Percentiles rank a stretch among this genome's conserved stretches.
These are phyloP conservation scores for Dalbergia oliveri DNA, from an alignment of 306 rosid species.

Conservation along the genomic window DNA sequence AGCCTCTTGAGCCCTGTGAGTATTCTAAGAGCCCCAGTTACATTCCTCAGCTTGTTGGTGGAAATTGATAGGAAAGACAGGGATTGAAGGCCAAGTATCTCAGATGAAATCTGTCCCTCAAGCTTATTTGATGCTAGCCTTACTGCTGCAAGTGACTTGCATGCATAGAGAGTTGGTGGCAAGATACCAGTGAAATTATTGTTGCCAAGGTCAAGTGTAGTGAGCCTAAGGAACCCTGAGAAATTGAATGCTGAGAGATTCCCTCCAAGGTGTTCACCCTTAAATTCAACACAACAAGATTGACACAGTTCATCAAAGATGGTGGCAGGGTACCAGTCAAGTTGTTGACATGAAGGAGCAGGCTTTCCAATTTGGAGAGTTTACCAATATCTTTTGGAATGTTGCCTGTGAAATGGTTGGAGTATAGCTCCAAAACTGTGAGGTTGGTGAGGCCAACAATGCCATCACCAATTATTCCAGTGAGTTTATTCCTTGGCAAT, in stretches of 20 bases:
- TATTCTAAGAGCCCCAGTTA: constrained; percentile 68
- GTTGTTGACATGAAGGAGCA: constrained; percentile 76
- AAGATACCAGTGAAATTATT: constrained; percentile 73
- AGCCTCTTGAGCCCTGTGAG: constrained; percentile 74
- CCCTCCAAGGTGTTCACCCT: constrained; percentile 74
- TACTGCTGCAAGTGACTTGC: constrained; percentile 78
- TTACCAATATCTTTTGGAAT: constrained; percentile 73
- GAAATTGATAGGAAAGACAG: constrained; percentile 82
- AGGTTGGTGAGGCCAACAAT: constrained; percentile 64
- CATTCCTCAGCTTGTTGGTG: constrained; percentile 64
- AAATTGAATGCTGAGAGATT: constrained; percentile 72
- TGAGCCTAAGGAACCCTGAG: constrained; percentile 63
- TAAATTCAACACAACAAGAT: constrained; percentile 72
- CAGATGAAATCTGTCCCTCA: constrained; percentile 70
- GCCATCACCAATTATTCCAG: constrained; percentile 62
- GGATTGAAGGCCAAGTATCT: constrained; percentile 65
- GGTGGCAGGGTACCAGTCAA: constrained; percentile 73
- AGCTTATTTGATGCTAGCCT: constrained; percentile 76
- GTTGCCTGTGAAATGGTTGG: constrained; percentile 63
- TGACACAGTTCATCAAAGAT: constrained; percentile 73
- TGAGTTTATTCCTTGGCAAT: constrained; percentile 64
- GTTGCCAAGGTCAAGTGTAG: constrained; percentile 82
- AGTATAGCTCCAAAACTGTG: constrained; percentile 75
- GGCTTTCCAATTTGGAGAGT: constrained; percentile 64
- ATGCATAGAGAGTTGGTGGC: constrained; percentile 78